phyloP scores from a whole-genome alignment of 2,329 filamentous ascomycete species.

The Colletotrichum sp. region DNA sequence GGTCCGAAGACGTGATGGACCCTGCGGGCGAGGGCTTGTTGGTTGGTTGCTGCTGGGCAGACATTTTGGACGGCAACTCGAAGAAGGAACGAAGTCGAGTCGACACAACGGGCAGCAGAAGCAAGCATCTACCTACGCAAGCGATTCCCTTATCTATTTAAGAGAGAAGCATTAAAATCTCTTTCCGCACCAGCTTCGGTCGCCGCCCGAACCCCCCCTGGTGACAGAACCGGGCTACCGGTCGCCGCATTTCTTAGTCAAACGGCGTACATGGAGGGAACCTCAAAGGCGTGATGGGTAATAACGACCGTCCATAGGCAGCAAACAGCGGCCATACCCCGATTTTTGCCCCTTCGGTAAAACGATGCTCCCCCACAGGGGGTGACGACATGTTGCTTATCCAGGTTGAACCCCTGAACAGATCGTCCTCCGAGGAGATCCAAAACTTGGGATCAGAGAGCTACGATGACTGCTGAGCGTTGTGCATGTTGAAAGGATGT shows the following conservation, averaged over 20 bases:
- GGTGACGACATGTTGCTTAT: neutral
- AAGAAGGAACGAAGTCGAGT: neutral
- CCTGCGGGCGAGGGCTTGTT: neutral
- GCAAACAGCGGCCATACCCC: neutral
- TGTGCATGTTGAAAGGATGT: accelerated
- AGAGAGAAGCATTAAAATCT: neutral
- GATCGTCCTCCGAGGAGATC: neutral
- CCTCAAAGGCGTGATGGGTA: neutral
- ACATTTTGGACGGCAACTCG: neutral
- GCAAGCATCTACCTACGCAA: neutral
- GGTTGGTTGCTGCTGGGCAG: neutral
- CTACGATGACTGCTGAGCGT: neutral
- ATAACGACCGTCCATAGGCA: neutral
- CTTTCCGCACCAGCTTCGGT: neutral
- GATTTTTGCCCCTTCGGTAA: neutral
- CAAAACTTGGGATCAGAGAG: neutral
- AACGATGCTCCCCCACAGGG: neutral
- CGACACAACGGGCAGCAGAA: neutral
- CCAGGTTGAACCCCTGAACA: neutral
- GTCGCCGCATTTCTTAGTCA: neutral
- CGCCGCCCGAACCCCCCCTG: neutral
- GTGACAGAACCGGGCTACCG: neutral
- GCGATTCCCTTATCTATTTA: neutral
- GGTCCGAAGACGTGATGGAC: slow-evolving; percentile 14
- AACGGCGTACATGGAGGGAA: neutral